Evolutionary conservation across 2,329 filamentous ascomycete species (phyloP).

Genomic region (Dactylellina drechsleri): DNA sequence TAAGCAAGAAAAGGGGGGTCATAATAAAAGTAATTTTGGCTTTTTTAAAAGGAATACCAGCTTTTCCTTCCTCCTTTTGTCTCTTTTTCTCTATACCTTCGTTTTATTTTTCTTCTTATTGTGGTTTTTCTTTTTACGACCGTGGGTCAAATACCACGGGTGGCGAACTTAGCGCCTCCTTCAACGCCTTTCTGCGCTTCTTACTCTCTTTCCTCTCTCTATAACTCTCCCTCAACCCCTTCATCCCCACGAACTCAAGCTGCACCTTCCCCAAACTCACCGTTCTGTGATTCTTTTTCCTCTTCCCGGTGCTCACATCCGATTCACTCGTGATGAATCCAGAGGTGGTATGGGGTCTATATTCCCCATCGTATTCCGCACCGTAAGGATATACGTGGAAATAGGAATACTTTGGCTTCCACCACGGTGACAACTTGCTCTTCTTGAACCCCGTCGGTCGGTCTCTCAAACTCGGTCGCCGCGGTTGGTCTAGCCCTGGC

Average conservation of each 20-base stretch:
- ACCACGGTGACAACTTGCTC: constrained; percentile 45
- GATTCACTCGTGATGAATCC: constrained; percentile 6
- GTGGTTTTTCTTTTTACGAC: not conserved
- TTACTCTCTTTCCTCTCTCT: constrained; percentile 41
- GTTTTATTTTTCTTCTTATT: not conserved
- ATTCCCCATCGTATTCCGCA: constrained; percentile 21
- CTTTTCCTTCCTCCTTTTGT: constrained; percentile 12
- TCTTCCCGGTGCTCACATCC: not conserved
- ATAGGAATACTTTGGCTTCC: constrained; percentile 37
- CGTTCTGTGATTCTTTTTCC: constrained; percentile 28
- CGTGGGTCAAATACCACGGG: constrained; percentile 7
- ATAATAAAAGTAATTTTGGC: not conserved
- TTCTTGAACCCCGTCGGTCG: constrained; percentile 48
- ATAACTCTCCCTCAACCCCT: constrained; percentile 40
- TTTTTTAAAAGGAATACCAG: constrained; percentile 1
- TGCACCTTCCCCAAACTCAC: constrained; percentile 48
- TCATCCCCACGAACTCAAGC: constrained; percentile 45
- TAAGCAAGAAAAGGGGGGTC: constrained; percentile 5
- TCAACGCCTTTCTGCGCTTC: constrained; percentile 30
- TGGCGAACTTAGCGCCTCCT: constrained; percentile 14
- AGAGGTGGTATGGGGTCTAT: constrained; percentile 28
- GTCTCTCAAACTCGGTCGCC: constrained; percentile 37
- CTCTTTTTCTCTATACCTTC: not conserved
- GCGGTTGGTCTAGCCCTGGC: constrained; percentile 14
- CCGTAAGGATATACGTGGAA: constrained; percentile 33